These are phyloP conservation scores for Puccinia brachypodii DNA, from an alignment of 1,284 basidiomycete genomes.

Conservation along the genomic window DNA sequence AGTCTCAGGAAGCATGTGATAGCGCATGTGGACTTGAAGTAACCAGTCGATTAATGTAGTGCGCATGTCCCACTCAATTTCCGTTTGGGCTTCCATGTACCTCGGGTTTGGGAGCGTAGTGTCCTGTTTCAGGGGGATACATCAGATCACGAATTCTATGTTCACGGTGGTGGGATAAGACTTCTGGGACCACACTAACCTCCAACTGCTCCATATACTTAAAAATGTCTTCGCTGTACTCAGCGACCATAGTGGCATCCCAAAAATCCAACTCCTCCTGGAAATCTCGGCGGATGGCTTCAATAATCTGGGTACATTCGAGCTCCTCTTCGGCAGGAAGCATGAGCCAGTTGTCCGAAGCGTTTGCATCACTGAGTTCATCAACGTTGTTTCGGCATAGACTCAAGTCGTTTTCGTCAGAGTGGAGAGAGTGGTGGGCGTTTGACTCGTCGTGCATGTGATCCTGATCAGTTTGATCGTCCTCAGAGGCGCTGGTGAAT, in stretches of 20 bases:
- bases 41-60: conserved; percentile 61
- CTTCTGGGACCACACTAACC: conserved; percentile 61
- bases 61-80: conserved; percentile 76
- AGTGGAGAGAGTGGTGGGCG: conserved; percentile 9
- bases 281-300: conserved; percentile 57
- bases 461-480: conserved; percentile 63
- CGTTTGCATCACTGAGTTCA: conserved; percentile 8
- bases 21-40: conserved; percentile 66
- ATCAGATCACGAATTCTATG: not conserved
- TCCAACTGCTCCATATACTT: conserved; percentile 90
- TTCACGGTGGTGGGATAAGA: not conserved
- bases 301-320: conserved; percentile 55
- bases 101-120: conserved; percentile 85
- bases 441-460: conserved; percentile 55
- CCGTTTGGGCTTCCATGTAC: conserved; percentile 92
- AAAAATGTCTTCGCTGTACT: conserved; percentile 97
- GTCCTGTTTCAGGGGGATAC: conserved; percentile 62
- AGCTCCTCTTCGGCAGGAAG: conserved; percentile 61
- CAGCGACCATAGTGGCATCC: conserved; percentile 96
- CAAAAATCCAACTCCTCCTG: conserved; percentile 70
- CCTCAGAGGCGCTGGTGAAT: conserved; percentile 64
- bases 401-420: conserved; percentile 48
- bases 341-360: conserved; percentile 65
- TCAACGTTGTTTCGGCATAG: conserved; percentile 37
- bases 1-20: conserved; percentile 69